A percentile compares a stretch with the other conserved stretches of the same genome.
phyloP scores from a whole-genome alignment of 2,329 filamentous ascomycete genomes.

The Aspergillus brunneoviolaceus region DNA sequence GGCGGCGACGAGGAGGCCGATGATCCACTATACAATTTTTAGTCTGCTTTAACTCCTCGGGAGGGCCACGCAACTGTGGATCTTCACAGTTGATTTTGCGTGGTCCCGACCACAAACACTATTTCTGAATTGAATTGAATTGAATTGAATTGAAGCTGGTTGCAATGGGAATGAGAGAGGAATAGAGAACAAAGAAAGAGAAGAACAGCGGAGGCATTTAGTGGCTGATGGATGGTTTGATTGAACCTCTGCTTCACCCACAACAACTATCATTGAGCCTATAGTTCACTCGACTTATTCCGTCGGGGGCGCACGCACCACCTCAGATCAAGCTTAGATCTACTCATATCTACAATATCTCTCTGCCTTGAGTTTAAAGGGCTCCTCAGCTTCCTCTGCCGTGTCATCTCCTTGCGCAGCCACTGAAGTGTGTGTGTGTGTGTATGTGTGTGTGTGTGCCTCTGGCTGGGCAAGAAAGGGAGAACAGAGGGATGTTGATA shows the following conservation, averaged over 20 bases:
- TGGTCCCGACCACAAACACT: constrained; percentile 1
- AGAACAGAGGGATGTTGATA: neutral
- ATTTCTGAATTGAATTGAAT: neutral
- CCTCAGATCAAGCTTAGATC: neutral
- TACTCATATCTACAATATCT: neutral
- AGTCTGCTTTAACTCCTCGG: constrained; percentile 19
- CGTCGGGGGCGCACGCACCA: constrained; percentile 5
- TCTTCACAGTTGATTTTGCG: constrained; percentile 11
- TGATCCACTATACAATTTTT: constrained; percentile 17
- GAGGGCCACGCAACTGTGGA: constrained; percentile 28
- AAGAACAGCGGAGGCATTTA: neutral
- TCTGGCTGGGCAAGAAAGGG: neutral
- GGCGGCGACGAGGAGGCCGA: constrained; percentile 8
- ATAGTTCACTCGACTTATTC: too few species aligned
- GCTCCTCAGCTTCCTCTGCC: neutral
- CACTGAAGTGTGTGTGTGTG: neutral
- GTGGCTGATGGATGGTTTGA: neutral
- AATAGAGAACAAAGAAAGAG: constrained; percentile 9
- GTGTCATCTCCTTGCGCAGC: neutral
- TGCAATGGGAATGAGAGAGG: neutral
- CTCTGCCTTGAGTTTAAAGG: too few species aligned
- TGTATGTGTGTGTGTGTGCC: too few species aligned
- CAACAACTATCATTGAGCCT: too few species aligned
- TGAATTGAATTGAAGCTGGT: neutral
- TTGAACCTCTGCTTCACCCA: too few species aligned